Evolutionary conservation across 2,329 filamentous ascomycete species (phyloP).

Genomic region (Ophiostoma australiae): DNA sequence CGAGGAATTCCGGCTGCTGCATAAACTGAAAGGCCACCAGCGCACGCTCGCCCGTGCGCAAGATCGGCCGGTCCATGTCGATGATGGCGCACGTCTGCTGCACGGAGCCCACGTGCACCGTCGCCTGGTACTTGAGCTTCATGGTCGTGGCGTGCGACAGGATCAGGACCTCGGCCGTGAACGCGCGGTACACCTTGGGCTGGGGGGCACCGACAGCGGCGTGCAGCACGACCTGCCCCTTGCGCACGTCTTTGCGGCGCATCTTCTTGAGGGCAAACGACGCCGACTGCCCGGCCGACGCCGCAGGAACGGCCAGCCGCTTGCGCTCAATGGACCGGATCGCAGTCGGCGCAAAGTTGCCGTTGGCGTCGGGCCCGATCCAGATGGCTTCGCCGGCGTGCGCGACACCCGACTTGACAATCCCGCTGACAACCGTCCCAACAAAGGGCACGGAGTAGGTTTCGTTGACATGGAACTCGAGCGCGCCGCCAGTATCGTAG

Average conservation of each 20-base stretch:
- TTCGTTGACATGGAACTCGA: slow-evolving; percentile 95
- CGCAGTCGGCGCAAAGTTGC: slow-evolving; percentile 80
- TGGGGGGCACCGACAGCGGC: slow-evolving; percentile 26
- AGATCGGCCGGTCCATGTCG: slow-evolving; percentile 92
- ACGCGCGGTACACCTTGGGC: slow-evolving; percentile 69
- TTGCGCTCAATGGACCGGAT: slow-evolving; percentile 94
- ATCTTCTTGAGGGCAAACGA: slow-evolving; percentile 87
- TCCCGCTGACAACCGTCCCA: slow-evolving; percentile 90
- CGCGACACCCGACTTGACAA: slow-evolving; percentile 80
- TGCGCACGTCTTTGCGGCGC: slow-evolving; percentile 84
- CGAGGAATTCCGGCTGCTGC: slow-evolving; percentile 87
- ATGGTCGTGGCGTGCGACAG: slow-evolving; percentile 95
- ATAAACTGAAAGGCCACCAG: slow-evolving; percentile 92
- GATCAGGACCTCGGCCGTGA: slow-evolving; percentile 84
- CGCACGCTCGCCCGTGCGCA: slow-evolving; percentile 90
- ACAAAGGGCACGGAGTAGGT: slow-evolving; percentile 97
- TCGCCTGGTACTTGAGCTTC: slow-evolving; percentile 93
- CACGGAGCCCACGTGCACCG: slow-evolving; percentile 93
- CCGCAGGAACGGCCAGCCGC: slow-evolving; percentile 79
- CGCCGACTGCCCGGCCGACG: slow-evolving; percentile 85
- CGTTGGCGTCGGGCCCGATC: slow-evolving; percentile 83
- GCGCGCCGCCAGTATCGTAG: slow-evolving; percentile 80
- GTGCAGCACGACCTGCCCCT: slow-evolving; percentile 94
- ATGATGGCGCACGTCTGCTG: slow-evolving; percentile 96
- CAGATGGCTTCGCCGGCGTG: slow-evolving; percentile 87